Evolutionary conservation across 441 rosid genomes (phyloP).

Genomic region (Brassica hybrid): DNA sequence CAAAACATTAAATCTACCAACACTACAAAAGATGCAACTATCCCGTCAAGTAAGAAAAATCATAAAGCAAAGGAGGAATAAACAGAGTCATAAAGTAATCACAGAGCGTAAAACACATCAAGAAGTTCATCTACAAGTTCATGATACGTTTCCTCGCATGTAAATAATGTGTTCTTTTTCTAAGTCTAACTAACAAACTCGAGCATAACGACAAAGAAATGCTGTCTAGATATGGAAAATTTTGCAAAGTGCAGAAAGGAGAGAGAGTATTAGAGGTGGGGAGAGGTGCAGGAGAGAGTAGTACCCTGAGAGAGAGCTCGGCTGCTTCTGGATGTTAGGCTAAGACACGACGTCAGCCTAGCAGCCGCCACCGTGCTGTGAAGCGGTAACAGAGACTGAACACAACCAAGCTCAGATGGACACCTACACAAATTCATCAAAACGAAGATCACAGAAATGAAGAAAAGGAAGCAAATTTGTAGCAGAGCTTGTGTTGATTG

Average conservation of each 20-base stretch:
- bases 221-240: not conserved
- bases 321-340: conserved; percentile 81
- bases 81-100: not conserved
- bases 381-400: conserved; percentile 79
- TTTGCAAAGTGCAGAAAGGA: too few relatives aligned
- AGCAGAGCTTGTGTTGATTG: not conserved
- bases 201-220: not conserved
- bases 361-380: conserved; percentile 86
- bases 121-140: not conserved
- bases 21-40: not conserved
- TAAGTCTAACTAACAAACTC: not conserved
- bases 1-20: conserved; percentile 1
- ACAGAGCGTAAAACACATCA: conserved; percentile 8
- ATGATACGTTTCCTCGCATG: not conserved
- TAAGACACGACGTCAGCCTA: conserved; percentile 83
- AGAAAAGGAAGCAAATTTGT: not conserved
- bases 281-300: conserved; percentile 86
- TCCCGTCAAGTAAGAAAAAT: not conserved
- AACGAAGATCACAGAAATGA: conserved; percentile 2
- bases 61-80: conserved; percentile 3
- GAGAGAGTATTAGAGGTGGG: too few relatives aligned
- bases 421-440: conserved; percentile 41
- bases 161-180: not conserved
- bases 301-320: conserved; percentile 96
- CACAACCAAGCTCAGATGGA: conserved; percentile 80